A percentile compares a stretch with the other conserved stretches of the same genome.
phyloP scores from a whole-genome alignment of 148 eudicot species.

The Euryodendron excelsum region DNA sequence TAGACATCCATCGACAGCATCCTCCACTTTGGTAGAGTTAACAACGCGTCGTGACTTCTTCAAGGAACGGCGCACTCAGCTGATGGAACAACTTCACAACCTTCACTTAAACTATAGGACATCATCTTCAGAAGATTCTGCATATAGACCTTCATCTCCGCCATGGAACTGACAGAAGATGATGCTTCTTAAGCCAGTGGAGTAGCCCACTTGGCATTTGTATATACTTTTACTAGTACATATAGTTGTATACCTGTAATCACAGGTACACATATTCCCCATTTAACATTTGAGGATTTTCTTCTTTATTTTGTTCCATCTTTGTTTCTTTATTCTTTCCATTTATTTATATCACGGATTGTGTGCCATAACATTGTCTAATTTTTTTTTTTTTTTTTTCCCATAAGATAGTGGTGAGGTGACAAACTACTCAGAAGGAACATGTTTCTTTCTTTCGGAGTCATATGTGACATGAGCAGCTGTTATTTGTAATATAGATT shows the following conservation, averaged over 20 bases:
- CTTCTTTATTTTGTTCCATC: neutral
- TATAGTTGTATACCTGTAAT: conserved; percentile 29
- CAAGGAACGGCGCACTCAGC: conserved; percentile 92
- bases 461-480: no score
- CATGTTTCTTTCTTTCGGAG: no score
- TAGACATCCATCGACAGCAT: conserved; percentile 58
- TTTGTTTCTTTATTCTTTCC: no score
- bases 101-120: conserved; percentile 72
- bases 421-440: no score
- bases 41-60: conserved; percentile 97
- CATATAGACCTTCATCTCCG: conserved; percentile 76
- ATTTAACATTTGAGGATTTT: neutral
- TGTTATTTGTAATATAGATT: no score
- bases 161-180: conserved; percentile 64
- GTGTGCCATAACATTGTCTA: no score
- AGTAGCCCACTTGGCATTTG: conserved; percentile 26
- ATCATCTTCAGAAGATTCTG: conserved; percentile 55
- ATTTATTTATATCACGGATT: no score
- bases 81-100: conserved; percentile 97
- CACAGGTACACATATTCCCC: neutral
- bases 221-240: conserved; percentile 45
- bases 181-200: conserved; percentile 4
- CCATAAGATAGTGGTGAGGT: no score
- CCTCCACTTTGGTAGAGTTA: conserved; percentile 84
- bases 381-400: no score